Percentiles rank a stretch among this genome's conserved stretches.
Conservation (phyloP, 108 stramenopile genomes). For the Cylindrotheca closterium region DNA sequence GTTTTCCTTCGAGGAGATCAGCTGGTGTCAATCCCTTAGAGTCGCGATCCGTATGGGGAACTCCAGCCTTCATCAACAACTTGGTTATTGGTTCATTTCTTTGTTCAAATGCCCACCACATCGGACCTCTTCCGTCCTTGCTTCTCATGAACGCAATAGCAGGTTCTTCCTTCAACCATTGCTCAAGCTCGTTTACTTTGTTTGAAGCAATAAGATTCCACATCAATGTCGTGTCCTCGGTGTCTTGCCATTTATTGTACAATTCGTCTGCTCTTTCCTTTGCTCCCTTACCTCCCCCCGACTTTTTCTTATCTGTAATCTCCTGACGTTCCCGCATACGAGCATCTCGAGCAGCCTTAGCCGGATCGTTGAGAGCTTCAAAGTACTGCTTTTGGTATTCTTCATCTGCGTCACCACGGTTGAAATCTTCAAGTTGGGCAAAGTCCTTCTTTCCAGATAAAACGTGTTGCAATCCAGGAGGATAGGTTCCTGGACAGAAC, state of each 20-base stretch:
- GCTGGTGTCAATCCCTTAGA: slow-evolving; percentile 72
- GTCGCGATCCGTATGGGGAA: slow-evolving; percentile 80
- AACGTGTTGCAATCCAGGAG: slow-evolving; percentile 75
- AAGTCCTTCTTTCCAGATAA: slow-evolving; percentile 83
- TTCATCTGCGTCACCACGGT: slow-evolving; percentile 64
- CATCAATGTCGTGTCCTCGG: slow-evolving; percentile 81
- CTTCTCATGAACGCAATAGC: slow-evolving; percentile 76
- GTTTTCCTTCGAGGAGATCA: slow-evolving; percentile 61
- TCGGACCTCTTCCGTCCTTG: slow-evolving; percentile 87
- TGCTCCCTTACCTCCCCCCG: slow-evolving; percentile 5
- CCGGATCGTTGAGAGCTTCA: slow-evolving; percentile 73
- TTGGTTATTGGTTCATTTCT: slow-evolving; percentile 79
- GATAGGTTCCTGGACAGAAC: slow-evolving; percentile 92
- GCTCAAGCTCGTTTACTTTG: slow-evolving; percentile 55
- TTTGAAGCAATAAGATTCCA: slow-evolving; percentile 76
- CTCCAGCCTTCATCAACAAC: slow-evolving; percentile 76
- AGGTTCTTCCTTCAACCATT: slow-evolving; percentile 76
- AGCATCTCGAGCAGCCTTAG: slow-evolving; percentile 52
- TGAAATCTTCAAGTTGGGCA: slow-evolving; percentile 93
- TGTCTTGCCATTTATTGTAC: slow-evolving; percentile 84
- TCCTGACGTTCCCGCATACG: slow-evolving; percentile 33
- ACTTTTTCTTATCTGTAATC: slow-evolving; percentile 25
- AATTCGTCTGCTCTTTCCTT: slow-evolving; percentile 52
- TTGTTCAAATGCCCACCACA: slow-evolving; percentile 90
- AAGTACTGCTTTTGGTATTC: slow-evolving; percentile 90